These are phyloP conservation scores for Massarina eburnea DNA, from an alignment of 2,329 filamentous ascomycete genomes.

Conservation along the genomic window DNA sequence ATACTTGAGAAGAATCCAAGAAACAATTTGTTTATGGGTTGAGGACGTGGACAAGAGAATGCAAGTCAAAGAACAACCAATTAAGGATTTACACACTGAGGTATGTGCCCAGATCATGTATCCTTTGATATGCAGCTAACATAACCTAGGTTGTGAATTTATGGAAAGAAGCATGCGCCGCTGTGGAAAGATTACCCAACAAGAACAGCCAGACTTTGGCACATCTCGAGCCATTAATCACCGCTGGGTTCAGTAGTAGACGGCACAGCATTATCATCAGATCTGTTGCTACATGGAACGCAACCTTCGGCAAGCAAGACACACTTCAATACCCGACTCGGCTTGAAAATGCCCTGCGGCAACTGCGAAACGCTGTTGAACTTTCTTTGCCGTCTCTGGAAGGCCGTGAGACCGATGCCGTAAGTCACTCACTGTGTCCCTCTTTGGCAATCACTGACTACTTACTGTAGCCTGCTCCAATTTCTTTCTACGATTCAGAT, in stretches of 20 bases:
- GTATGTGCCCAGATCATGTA: conserved; percentile 14
- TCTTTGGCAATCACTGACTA: conserved; percentile 37
- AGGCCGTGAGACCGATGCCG: conserved; percentile 36
- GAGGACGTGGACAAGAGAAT: conserved; percentile 52
- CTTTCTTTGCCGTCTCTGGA: conserved; percentile 54
- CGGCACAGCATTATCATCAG: conserved; percentile 53
- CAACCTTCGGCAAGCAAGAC: conserved; percentile 63
- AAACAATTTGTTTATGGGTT: conserved; percentile 65
- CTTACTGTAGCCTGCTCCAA: conserved; percentile 17
- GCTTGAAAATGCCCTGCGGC: conserved; percentile 64
- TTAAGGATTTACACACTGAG: conserved; percentile 27
- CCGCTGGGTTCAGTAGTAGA: conserved; percentile 56
- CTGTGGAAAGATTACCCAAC: conserved; percentile 60
- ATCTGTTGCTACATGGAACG: conserved; percentile 68
- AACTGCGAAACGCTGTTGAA: conserved; percentile 59
- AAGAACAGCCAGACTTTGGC: conserved; percentile 60
- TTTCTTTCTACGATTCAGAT: conserved; percentile 45
- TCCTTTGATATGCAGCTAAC: conserved; percentile 13
- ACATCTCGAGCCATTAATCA: conserved; percentile 54
- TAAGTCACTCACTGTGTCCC: conserved; percentile 46
- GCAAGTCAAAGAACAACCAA: conserved; percentile 20
- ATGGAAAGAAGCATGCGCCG: conserved; percentile 51
- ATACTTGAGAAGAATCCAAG: conserved; percentile 63
- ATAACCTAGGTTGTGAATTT: conserved; percentile 34
- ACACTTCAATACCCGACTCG: conserved; percentile 64